A percentile compares a stretch with the other conserved stretches of the same genome.
These are phyloP conservation scores for Geotrichum bryndzae DNA, from an alignment of 1,139 yeast genomes.

Conservation along the genomic window DNA sequence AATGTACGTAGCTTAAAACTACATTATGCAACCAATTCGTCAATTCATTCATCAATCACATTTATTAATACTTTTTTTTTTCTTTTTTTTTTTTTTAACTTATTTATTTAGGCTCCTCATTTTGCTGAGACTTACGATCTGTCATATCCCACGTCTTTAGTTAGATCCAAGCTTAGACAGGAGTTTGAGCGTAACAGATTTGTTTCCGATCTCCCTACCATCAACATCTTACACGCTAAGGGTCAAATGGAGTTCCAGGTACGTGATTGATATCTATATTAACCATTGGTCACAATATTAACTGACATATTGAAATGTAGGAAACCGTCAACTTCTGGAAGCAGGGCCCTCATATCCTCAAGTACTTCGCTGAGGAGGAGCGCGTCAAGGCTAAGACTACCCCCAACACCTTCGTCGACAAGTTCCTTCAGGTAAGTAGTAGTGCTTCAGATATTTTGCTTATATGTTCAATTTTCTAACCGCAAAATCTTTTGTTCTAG, in stretches of 20 bases:
- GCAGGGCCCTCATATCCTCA: slow-evolving; percentile 79
- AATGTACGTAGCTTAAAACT: slow-evolving; percentile 31
- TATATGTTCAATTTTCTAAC: background rate
- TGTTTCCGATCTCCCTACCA: slow-evolving; percentile 58
- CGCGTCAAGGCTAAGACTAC: slow-evolving; percentile 30
- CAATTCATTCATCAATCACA: background rate
- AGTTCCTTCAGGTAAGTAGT: slow-evolving; percentile 46
- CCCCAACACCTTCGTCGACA: slow-evolving; percentile 48
- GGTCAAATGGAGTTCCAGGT: slow-evolving; percentile 79
- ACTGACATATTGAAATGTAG: slow-evolving; percentile 12
- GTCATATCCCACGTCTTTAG: slow-evolving; percentile 75
- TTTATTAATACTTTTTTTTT: background rate
- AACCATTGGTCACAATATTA: background rate
- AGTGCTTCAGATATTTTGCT: background rate
- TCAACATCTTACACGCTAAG: slow-evolving; percentile 66
- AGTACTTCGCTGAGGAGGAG: slow-evolving; percentile 68
- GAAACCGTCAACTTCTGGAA: slow-evolving; percentile 88
- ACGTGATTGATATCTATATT: background rate
- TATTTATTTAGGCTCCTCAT: slow-evolving; percentile 36
- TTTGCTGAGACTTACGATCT: slow-evolving; percentile 62
- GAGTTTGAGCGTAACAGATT: slow-evolving; percentile 83
- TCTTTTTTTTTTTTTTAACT: background rate
- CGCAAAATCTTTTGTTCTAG: background rate
- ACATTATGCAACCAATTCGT: background rate
- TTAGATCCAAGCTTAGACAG: slow-evolving; percentile 80